Conservation (phyloP, 495 filamentous ascomycete species). For the Cryomyces minteri region DNA sequence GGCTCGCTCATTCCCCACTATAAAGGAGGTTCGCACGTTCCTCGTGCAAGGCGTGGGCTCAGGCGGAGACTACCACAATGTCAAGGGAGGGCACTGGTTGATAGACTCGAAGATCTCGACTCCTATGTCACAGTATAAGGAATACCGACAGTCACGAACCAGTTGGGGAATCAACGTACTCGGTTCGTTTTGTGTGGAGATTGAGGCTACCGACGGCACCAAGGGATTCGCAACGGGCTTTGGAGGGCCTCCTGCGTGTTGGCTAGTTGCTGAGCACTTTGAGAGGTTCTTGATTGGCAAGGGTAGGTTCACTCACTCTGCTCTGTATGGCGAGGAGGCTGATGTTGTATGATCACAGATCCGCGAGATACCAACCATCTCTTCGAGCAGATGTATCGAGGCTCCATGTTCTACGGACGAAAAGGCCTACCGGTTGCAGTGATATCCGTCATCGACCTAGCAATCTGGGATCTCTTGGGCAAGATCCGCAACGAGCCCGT, state of each 20-base stretch:
- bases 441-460: constrained; percentile 85
- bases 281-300: constrained; percentile 75
- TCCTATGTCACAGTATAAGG: constrained; percentile 73
- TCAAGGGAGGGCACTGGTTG: constrained; percentile 81
- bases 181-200: constrained; percentile 84
- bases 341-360: constrained; percentile 23
- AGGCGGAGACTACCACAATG: constrained; percentile 91
- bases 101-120: constrained; percentile 83
- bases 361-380: constrained; percentile 74
- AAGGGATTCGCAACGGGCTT: constrained; percentile 89
- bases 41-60: constrained; percentile 75
- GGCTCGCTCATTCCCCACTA: constrained; percentile 36
- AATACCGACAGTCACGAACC: constrained; percentile 72
- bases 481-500: constrained; percentile 85
- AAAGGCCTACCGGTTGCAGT: constrained; percentile 80
- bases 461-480: constrained; percentile 77
- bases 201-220: constrained; percentile 73
- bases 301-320: constrained; percentile 20
- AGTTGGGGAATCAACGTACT: constrained; percentile 94
- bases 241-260: constrained; percentile 82
- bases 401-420: constrained; percentile 85
- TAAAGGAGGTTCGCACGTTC: constrained; percentile 66
- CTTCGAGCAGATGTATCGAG: constrained; percentile 92
- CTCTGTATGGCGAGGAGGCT: not conserved
- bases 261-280: constrained; percentile 82